Base-by-base conservation (phyloP, 495 filamentous ascomycete genomes). In the Podospora didyma region DNA sequence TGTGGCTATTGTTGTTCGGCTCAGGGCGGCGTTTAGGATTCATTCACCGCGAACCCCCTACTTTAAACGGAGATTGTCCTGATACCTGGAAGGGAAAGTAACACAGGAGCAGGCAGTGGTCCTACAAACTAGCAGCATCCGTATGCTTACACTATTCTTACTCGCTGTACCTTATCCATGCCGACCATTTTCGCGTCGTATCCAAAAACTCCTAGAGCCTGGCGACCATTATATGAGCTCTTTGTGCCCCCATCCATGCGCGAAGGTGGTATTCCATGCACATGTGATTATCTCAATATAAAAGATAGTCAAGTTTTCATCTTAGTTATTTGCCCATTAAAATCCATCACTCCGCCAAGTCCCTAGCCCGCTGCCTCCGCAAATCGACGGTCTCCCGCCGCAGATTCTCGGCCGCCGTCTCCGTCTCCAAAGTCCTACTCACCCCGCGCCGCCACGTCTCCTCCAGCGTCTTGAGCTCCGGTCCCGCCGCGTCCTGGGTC, bases 401-500 rank as follows among this genome's bases (percentile, higher is more conserved):
- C 63, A 92, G 55, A 51, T 71, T 75, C 75, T 96, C 89, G 16
- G 83, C 82, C 3, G 88, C 89, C 59, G 87, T 72, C 74, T 93
- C 88, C 14, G 87, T 86, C 72, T 92, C 88, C 35, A 94, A 59
- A 42, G 86, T 82, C 51, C 81, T 73, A n/a, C 83, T 86, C 22
- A 92, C 79, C 12, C 86, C 86, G n/a, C 70, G 73, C 69, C 76
- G 79, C 90, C 88, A 96, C 19, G 78, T 79, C 57, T 88, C 84
- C 64, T 93, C 88, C 42, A 95, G 69, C 6, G 77, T 79, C 44
- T 62, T 68, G 54, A 96, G 63, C 76, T 92, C 90, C 2, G 82
- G 85, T 50, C 77, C 77, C 2, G 81, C 84, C 49, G 74, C 79
- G 50, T 88, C 84, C 78, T 97, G 93, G 45, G 76, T 77, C 11